A percentile compares a stretch with the other conserved stretches of the same genome.
Conservation (phyloP, 768 basidiomycete genomes). For the Hydnum rufescens region DNA sequence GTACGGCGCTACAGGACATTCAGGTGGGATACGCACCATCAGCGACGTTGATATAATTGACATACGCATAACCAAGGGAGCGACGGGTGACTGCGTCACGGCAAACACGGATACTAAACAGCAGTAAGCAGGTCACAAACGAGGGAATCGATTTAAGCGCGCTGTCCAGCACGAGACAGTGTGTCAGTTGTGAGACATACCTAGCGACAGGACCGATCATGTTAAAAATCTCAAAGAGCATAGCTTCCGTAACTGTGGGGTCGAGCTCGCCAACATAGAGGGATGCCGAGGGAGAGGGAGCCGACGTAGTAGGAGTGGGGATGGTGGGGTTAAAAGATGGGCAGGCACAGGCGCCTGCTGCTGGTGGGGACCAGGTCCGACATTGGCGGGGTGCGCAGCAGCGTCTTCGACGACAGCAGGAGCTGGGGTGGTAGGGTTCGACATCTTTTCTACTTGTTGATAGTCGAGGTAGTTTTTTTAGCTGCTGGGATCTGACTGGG, state of each 20-base stretch:
- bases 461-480: not conserved
- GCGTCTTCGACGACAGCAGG: not conserved
- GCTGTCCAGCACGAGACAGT: constrained; percentile 1
- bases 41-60: constrained; percentile 89
- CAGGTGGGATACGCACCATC: constrained; percentile 44
- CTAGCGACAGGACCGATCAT: constrained; percentile 99
- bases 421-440: not conserved
- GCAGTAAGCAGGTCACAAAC: constrained; percentile 1
- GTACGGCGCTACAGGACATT: not conserved
- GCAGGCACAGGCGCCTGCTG: constrained; percentile 16
- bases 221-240: constrained; percentile 99
- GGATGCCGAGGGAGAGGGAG: constrained; percentile 67
- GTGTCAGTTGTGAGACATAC: constrained; percentile 25
- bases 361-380: not conserved
- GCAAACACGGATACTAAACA: constrained; percentile 84
- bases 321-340: constrained; percentile 23
- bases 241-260: constrained; percentile 93
- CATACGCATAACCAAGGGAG: constrained; percentile 98
- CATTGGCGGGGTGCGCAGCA: not conserved
- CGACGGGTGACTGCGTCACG: constrained; percentile 99
- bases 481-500: not conserved
- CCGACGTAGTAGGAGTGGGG: constrained; percentile 22
- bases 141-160: not conserved
- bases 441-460: not conserved
- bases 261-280: constrained; percentile 99